Evolutionary conservation across 2,329 filamentous ascomycete species (phyloP), one percentile per base, ranked within the genome.

Genomic region (Thermothelomyces thermophilus): DNA sequence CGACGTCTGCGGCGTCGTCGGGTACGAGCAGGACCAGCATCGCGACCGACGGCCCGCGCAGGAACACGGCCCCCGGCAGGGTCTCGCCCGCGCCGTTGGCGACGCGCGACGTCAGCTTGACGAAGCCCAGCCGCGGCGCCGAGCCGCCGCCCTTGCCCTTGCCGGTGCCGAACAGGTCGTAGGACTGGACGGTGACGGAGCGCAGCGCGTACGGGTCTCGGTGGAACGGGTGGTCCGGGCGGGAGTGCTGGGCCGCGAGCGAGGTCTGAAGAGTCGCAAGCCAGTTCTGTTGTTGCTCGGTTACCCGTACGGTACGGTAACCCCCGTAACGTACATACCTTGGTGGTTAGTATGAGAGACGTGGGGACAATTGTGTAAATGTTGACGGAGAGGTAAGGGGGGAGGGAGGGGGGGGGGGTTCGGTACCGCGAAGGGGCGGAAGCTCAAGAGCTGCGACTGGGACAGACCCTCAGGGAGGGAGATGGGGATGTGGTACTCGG

Each of bases 21-120:
- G 78, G 78, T 7, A 77, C 57, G 7, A 80, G 69, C 59, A 79
- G 71, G 24, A 80, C 70, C 8, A 83, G 71, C 73, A 83, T 78
- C 20, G 72, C 79, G 37, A 83, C 79, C 59, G 73, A 76, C n/a
- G 77, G 73, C 0, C 80, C 80, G 33, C 80, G 73, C 2, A 84
- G 69, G 52, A 84, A 77, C 0, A 79, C 69, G 2, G 68, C 67
- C 4, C 76, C 78, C 0, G 80, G 77, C 0, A 84, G 69, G 1
- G 58, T 62, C 55, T 79, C 74, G 48, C 72, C 73, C 0, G 66
- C 65, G 1, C 55, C 50, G 57, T 79, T 82, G 51, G 66, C 63
- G 1, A 83, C 67, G 2, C 64, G 57, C 6, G 78, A 73, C 2
- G 64, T 65, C 33, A 82, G 62, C 55, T 82, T 83, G 19, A 83